Conservation (phyloP, 306 rosid genomes). For the Carpinus viminea region DNA sequence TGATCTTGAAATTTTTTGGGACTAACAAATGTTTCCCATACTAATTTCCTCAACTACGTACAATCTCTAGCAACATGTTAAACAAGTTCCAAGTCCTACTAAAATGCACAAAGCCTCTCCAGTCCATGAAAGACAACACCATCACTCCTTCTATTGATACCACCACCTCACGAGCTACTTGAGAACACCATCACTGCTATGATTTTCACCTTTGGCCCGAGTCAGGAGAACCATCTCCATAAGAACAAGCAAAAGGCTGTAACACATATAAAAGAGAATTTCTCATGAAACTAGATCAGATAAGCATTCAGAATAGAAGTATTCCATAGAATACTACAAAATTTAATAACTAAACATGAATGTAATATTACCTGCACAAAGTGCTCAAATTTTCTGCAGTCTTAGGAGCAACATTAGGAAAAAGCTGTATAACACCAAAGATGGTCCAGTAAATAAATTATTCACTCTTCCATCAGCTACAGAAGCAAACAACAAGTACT, state of each 20-base stretch:
- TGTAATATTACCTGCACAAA: slow-evolving; percentile 71
- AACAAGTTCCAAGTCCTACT: background rate
- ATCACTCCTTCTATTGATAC: background rate
- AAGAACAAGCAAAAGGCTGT: slow-evolving; percentile 34
- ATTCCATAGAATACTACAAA: background rate
- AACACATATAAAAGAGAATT: background rate
- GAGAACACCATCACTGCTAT: background rate
- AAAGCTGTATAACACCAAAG: slow-evolving; percentile 54
- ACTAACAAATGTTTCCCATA: no score
- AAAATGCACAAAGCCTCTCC: background rate
- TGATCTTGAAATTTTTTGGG: no score
- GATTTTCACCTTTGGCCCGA: slow-evolving; percentile 30
- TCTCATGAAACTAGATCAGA: background rate
- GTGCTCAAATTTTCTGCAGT: slow-evolving; percentile 92
- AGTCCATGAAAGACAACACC: background rate
- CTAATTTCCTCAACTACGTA: background rate
- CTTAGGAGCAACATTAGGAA: slow-evolving; percentile 79
- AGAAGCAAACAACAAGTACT: background rate
- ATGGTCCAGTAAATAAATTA: slow-evolving; percentile 8
- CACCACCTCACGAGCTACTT: background rate
- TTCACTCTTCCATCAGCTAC: slow-evolving; percentile 4
- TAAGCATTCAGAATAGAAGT: background rate
- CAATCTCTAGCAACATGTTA: slow-evolving; percentile 11
- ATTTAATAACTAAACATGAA: background rate
- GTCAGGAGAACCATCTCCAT: slow-evolving; percentile 70